Evolutionary conservation across 2,329 filamentous ascomycete species (phyloP), one percentile per base, ranked within the genome.

Genomic region (Ceratocystis cubensis): DNA sequence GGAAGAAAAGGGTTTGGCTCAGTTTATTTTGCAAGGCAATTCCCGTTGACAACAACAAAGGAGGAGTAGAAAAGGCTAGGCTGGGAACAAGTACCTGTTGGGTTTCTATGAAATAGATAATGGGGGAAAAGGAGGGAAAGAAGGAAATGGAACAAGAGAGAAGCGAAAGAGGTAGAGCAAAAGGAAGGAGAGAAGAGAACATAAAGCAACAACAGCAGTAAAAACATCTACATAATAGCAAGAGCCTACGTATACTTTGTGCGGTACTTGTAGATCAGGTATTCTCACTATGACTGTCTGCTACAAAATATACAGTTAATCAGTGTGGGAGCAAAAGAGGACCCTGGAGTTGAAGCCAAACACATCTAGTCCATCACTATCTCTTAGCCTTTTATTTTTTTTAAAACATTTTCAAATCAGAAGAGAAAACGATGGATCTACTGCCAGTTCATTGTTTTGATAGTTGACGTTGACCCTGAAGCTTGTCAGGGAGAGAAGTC

Each of bases 1-100:
- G 63, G 48, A 68, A 63, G 61, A 63, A 64, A 67, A 66, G 67
- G 64, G 67, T 69, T 41, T 45, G 44, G 48, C 45, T 59, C 63
- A 48, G 46, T 57, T 41, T 41, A 41, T 41, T 17, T 33, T 50
- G 45, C 6, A 63, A 13, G 44, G 41, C 44, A 56, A 50, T 10
- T 50, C 1, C 48, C 48, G 48, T 25, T 13, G 48, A 50, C 48
- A 50, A 15, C 48, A 13, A 50, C 48, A 50, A 25, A 25, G 48
- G 13, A 50, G 48, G 2, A 22, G 48, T 5, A 13, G 10, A 41
- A 41, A 41, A 41, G 48, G n/a, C 48, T 25, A 50, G 48, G 48
- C 48, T 22, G 13, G 22, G 48, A 22, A 10, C 20, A 50, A 50
- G 48, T 25, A 50, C 28, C 48, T 41, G 37, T 41, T 15, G 1